Evolutionary conservation across 345 rosid genomes (phyloP).

Genomic region (Salix dunnii): DNA sequence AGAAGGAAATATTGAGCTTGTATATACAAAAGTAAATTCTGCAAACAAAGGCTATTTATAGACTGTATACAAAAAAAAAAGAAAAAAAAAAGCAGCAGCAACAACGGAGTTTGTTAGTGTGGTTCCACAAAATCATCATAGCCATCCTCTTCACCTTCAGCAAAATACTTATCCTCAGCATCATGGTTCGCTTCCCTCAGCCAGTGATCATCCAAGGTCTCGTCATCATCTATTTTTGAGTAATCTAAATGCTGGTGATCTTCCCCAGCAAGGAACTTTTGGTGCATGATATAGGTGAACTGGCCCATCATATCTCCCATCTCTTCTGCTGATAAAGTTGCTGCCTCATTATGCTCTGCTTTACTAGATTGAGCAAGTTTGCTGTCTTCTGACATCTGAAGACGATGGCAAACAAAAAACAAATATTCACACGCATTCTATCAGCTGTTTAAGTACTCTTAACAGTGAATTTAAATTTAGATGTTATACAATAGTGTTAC

Average conservation of each 20-base stretch:
- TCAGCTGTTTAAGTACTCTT: too few species aligned
- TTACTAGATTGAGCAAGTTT: slow-evolving; percentile 9
- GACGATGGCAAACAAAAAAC: neutral
- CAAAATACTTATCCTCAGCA: slow-evolving; percentile 92
- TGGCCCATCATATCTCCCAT: slow-evolving; percentile 84
- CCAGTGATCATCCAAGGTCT: slow-evolving; percentile 94
- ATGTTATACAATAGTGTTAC: too few species aligned
- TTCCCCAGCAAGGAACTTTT: slow-evolving; percentile 85
- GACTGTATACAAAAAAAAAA: neutral
- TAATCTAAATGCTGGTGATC: slow-evolving; percentile 81
- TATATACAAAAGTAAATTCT: too few species aligned
- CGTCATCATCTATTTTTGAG: slow-evolving; percentile 78
- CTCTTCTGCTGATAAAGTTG: slow-evolving; percentile 49
- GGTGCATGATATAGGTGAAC: slow-evolving; percentile 76
- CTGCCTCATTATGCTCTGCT: slow-evolving; percentile 17
- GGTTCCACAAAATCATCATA: neutral
- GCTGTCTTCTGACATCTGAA: slow-evolving; percentile 20
- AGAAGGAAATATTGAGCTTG: too few species aligned
- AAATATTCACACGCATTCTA: too few species aligned
- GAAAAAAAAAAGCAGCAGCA: neutral
- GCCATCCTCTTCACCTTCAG: slow-evolving; percentile 36
- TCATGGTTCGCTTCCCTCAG: slow-evolving; percentile 65
- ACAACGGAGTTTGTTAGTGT: neutral
- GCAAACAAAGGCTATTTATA: too few species aligned
- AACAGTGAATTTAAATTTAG: too few species aligned